Conservation (phyloP, 805 yeast species). For the Candida loeiensis region DNA sequence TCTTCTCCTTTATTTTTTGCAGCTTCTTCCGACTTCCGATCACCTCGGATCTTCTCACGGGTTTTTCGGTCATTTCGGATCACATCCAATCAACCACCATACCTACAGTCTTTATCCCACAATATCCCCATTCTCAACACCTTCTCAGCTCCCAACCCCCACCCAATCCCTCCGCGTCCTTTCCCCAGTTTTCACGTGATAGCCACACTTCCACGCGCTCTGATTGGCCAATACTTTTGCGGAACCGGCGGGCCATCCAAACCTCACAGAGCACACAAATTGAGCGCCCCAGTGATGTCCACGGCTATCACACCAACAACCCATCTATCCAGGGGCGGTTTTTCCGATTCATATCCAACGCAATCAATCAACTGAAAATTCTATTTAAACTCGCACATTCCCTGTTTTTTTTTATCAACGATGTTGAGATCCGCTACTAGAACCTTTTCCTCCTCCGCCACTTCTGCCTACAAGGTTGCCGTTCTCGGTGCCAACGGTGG, state of each 20-base stretch:
- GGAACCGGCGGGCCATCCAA: not conserved
- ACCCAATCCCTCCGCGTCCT: not conserved
- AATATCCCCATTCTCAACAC: not conserved
- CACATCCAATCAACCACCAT: no score
- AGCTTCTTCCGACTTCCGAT: no score
- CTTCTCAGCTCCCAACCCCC: not conserved
- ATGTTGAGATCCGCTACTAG: slow-evolving; percentile 62
- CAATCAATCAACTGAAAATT: no score
- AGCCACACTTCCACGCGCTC: not conserved
- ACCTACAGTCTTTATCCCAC: no score
- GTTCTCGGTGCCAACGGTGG: slow-evolving; percentile 90
- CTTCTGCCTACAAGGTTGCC: slow-evolving; percentile 67
- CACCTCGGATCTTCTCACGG: no score
- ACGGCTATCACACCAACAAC: not conserved
- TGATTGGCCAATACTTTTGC: slow-evolving; percentile 5
- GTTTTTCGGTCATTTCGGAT: no score
- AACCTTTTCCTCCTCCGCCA: slow-evolving; percentile 63
- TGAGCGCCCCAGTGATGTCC: not conserved
- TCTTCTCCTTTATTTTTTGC: no score
- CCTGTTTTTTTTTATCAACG: slow-evolving; percentile 4
- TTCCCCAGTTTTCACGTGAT: not conserved
- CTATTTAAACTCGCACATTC: slow-evolving; percentile 4
- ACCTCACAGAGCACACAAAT: not conserved
- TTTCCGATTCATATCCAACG: no score
- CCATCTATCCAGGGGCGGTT: no score